Evolutionary conservation across 1,284 basidiomycete genomes (phyloP).

Genomic region (Trametes sp.): DNA sequence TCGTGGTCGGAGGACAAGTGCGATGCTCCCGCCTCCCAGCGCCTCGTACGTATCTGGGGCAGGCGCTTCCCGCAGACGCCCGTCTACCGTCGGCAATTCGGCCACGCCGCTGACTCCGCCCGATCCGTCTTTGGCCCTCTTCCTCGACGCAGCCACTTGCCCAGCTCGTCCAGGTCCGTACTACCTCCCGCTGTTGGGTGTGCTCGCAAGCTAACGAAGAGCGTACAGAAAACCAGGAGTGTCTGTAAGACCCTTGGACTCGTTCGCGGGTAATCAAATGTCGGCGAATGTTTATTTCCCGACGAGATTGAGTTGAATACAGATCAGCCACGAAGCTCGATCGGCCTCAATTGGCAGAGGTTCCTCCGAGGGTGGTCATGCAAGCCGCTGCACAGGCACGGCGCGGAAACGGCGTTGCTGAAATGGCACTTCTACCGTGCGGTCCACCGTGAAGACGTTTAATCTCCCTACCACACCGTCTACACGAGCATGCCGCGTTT

Average conservation of each 20-base stretch:
- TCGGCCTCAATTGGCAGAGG: slow-evolving; percentile 14
- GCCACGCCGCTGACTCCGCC: not conserved
- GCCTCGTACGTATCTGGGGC: slow-evolving; percentile 16
- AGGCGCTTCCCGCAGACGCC: slow-evolving; percentile 15
- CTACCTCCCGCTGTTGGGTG: not conserved
- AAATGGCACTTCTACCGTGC: slow-evolving; percentile 17
- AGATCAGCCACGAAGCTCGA: slow-evolving; percentile 21
- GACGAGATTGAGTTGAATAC: slow-evolving; percentile 19
- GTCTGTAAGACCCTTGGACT: too few species aligned
- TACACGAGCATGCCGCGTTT: slow-evolving; percentile 28
- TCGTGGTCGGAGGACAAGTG: slow-evolving; percentile 41
- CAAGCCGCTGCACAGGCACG: slow-evolving; percentile 1
- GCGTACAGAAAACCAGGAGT: not conserved
- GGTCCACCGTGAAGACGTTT: slow-evolving; percentile 11
- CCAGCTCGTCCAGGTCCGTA: not conserved
- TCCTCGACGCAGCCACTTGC: not conserved
- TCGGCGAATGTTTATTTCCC: slow-evolving; percentile 8
- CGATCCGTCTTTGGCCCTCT: not conserved
- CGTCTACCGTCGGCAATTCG: not conserved
- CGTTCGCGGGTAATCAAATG: slow-evolving; percentile 1
- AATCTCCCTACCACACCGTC: slow-evolving; percentile 23
- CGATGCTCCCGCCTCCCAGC: not conserved
- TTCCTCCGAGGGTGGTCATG: slow-evolving; percentile 17
- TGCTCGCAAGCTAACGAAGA: not conserved
- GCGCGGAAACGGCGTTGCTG: slow-evolving; percentile 25